A percentile compares a stretch with the other conserved stretches of the same genome.
Conservation (phyloP, 768 basidiomycete species). For the Chiua virens region DNA sequence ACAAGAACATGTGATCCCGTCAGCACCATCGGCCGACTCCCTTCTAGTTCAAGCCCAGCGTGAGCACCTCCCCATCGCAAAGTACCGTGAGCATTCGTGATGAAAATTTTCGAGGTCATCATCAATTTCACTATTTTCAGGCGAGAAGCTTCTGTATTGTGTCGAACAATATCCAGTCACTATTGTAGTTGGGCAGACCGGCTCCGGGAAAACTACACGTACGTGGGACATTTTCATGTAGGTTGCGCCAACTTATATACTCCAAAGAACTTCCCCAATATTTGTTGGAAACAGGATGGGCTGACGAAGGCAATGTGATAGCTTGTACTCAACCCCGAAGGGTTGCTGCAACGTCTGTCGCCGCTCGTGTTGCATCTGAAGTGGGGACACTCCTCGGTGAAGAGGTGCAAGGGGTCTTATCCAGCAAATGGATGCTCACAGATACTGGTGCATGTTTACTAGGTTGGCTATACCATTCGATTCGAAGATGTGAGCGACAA, state of each 20-base stretch:
- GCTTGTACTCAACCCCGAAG: slow-evolving; percentile 92
- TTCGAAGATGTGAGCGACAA: slow-evolving; percentile 93
- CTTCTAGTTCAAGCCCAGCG: slow-evolving; percentile 74
- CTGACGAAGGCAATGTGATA: slow-evolving; percentile 75
- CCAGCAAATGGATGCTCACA: neutral
- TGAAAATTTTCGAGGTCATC: neutral
- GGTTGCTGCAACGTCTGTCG: slow-evolving; percentile 95
- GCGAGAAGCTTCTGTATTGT: slow-evolving; percentile 76
- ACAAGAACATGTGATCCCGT: slow-evolving; percentile 71
- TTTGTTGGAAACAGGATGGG: slow-evolving; percentile 92
- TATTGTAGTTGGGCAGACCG: slow-evolving; percentile 93
- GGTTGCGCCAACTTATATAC: no score
- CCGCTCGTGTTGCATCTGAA: slow-evolving; percentile 88
- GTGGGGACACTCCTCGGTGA: slow-evolving; percentile 87
- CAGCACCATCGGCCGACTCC: slow-evolving; percentile 53
- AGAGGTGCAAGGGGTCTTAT: slow-evolving; percentile 50
- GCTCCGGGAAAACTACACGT: slow-evolving; percentile 98
- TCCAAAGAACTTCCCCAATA: slow-evolving; percentile 90
- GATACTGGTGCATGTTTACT: slow-evolving; percentile 4
- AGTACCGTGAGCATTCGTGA: slow-evolving; percentile 61
- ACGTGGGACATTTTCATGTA: slow-evolving; percentile 30
- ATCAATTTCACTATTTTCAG: slow-evolving; percentile 38
- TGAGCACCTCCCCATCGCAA: slow-evolving; percentile 84
- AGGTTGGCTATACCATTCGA: slow-evolving; percentile 98
- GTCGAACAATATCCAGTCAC: slow-evolving; percentile 82